Conservation (phyloP, 2,329 filamentous ascomycete genomes). For the Talaromyces sp. region DNA sequence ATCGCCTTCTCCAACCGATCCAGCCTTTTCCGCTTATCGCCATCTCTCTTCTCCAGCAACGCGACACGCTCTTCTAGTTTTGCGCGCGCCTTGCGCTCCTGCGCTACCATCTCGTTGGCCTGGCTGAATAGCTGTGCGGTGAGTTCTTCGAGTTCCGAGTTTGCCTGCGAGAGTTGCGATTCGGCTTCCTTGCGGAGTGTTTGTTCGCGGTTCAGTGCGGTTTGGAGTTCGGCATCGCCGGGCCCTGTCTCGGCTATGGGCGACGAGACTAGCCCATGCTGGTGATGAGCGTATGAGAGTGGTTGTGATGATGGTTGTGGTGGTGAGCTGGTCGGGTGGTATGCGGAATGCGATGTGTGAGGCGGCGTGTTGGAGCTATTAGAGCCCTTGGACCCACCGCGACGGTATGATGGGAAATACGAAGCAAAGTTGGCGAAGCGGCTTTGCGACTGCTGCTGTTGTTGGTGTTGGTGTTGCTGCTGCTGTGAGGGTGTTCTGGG, state of each 20-base stretch:
- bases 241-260: not conserved
- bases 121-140: constrained; percentile 58
- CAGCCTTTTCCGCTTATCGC: constrained; percentile 49
- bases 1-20: constrained; percentile 54
- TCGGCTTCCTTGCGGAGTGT: constrained; percentile 55
- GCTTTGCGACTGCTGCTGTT: constrained; percentile 24
- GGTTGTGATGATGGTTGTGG: constrained; percentile 9
- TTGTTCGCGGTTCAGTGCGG: constrained; percentile 52
- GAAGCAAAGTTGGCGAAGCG: constrained; percentile 37
- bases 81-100: constrained; percentile 55
- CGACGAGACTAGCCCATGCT: not conserved
- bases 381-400: constrained; percentile 15
- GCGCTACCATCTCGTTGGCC: constrained; percentile 63
- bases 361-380: constrained; percentile 14
- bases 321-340: constrained; percentile 19
- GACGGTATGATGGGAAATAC: constrained; percentile 34
- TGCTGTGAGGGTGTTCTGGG: constrained; percentile 29
- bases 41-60: constrained; percentile 42
- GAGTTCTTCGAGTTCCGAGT: constrained; percentile 58
- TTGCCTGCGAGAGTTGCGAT: constrained; percentile 49
- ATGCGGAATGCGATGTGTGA: constrained; percentile 22
- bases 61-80: constrained; percentile 47
- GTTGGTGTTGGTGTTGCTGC: constrained; percentile 9
- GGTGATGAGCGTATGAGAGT: not conserved
- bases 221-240: constrained; percentile 45